phyloP scores from a whole-genome alignment of 345 rosid species.

The Eucalyptus brandiana region DNA sequence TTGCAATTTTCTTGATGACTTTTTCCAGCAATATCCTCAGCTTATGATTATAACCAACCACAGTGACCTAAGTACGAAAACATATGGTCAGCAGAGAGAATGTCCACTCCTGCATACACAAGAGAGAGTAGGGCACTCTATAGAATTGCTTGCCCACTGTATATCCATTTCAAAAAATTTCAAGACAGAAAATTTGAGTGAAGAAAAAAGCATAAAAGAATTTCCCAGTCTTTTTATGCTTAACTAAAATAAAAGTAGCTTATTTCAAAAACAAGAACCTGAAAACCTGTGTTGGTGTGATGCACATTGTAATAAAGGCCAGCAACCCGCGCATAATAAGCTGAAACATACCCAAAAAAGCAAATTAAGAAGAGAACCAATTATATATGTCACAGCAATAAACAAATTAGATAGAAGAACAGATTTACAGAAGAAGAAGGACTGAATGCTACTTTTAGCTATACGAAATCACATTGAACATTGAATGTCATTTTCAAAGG shows the following conservation, averaged over 20 bases:
- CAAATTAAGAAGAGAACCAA: not conserved
- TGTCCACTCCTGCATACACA: not conserved
- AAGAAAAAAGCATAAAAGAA: not conserved
- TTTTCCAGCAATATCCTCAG: slow-evolving; percentile 68
- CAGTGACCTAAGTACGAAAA: slow-evolving; percentile 36
- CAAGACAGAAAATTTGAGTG: not conserved
- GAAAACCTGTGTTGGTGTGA: slow-evolving; percentile 49
- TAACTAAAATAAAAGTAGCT: not conserved
- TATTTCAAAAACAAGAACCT: slow-evolving; percentile 21
- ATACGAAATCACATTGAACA: not conserved
- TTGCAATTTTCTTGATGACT: slow-evolving; percentile 48
- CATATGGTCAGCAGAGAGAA: not conserved
- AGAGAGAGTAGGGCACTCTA: not conserved
- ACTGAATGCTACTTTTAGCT: not conserved
- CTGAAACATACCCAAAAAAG: slow-evolving; percentile 23
- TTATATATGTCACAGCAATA: not conserved
- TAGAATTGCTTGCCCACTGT: not conserved
- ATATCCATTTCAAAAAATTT: not conserved
- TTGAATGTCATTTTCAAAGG: not conserved
- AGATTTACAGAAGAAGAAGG: not conserved
- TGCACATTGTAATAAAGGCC: slow-evolving; percentile 55
- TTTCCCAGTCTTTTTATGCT: not conserved
- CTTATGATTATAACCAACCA: slow-evolving; percentile 85
- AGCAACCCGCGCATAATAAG: slow-evolving; percentile 88
- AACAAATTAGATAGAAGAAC: not conserved